Evolutionary conservation across 495 filamentous ascomycete genomes (phyloP).

Genomic region (Rusavskia elegans): DNA sequence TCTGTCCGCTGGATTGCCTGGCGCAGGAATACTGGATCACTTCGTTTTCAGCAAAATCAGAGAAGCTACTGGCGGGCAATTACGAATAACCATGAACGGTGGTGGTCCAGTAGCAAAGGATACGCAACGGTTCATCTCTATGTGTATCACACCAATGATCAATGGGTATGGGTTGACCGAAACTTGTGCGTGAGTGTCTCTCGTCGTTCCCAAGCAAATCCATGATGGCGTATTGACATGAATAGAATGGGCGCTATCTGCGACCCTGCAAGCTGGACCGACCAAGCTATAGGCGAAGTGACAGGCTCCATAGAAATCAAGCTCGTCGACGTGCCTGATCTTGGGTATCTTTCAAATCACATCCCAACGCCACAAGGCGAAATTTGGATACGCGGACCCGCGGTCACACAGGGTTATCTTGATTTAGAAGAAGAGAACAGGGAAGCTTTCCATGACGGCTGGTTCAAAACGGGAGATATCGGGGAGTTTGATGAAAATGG

Average conservation of each 20-base stretch:
- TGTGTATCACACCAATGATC: conserved; percentile 80
- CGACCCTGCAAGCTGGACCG: conserved; percentile 80
- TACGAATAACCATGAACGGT: conserved; percentile 72
- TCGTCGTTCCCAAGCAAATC: no score
- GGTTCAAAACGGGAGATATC: conserved; percentile 43
- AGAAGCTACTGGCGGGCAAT: conserved; percentile 69
- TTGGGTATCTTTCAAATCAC: conserved; percentile 76
- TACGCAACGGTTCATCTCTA: conserved; percentile 72
- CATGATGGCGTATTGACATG: neutral
- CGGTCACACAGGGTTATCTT: conserved; percentile 31
- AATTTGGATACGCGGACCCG: conserved; percentile 54
- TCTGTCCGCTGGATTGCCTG: conserved; percentile 55
- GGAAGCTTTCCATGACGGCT: conserved; percentile 32
- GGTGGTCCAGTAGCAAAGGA: conserved; percentile 77
- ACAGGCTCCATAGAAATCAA: conserved; percentile 78
- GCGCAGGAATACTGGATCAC: conserved; percentile 41
- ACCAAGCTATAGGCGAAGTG: conserved; percentile 62
- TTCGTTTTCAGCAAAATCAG: conserved; percentile 82
- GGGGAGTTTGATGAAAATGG: conserved; percentile 31
- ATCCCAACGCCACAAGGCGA: conserved; percentile 57
- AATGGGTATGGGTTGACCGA: conserved; percentile 94
- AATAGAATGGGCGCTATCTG: conserved; percentile 67
- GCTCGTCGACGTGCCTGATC: conserved; percentile 88
- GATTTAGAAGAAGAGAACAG: conserved; percentile 32
- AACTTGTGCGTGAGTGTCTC: conserved; percentile 42